A percentile compares a stretch with the other conserved stretches of the same genome.
Evolutionary conservation across 2,329 filamentous ascomycete species (phyloP).

Genomic region (Plenodomus biglobosus): DNA sequence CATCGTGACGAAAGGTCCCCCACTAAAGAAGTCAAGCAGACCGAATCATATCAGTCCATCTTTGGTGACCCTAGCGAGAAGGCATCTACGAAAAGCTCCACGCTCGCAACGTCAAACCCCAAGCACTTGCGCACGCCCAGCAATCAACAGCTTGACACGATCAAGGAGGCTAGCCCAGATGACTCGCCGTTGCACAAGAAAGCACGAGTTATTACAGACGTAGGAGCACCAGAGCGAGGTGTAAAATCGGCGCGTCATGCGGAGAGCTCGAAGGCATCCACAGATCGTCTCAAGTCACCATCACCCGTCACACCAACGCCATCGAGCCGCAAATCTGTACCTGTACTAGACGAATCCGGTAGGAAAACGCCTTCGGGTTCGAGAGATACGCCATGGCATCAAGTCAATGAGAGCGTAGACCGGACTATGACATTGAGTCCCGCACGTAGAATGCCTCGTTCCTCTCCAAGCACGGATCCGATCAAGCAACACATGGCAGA

Average conservation of each 20-base stretch:
- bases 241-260: conserved; percentile 46
- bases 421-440: conserved; percentile 43
- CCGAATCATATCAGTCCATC: conserved; percentile 35
- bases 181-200: conserved; percentile 47
- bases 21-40: conserved; percentile 10
- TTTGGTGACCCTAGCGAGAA: conserved; percentile 39
- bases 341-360: conserved; percentile 28
- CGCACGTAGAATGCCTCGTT: conserved; percentile 39
- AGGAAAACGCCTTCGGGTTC: conserved; percentile 16
- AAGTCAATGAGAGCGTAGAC: conserved; percentile 51
- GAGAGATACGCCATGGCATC: conserved; percentile 43
- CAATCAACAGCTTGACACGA: conserved; percentile 50
- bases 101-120: conserved; percentile 25
- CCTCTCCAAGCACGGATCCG: conserved; percentile 38
- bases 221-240: conserved; percentile 47
- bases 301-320: conserved; percentile 36
- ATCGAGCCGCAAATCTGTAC: conserved; percentile 24
- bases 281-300: conserved; percentile 38
- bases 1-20: conserved; percentile 12
- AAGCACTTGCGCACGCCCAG: conserved; percentile 35
- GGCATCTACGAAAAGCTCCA: conserved; percentile 15
- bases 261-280: conserved; percentile 36
- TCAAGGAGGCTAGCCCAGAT: conserved; percentile 54
- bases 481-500: conserved; percentile 41
- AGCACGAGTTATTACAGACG: conserved; percentile 47